These are phyloP conservation scores for Canavalia ensiformis DNA, from an alignment of 306 rosid species.

Conservation along the genomic window DNA sequence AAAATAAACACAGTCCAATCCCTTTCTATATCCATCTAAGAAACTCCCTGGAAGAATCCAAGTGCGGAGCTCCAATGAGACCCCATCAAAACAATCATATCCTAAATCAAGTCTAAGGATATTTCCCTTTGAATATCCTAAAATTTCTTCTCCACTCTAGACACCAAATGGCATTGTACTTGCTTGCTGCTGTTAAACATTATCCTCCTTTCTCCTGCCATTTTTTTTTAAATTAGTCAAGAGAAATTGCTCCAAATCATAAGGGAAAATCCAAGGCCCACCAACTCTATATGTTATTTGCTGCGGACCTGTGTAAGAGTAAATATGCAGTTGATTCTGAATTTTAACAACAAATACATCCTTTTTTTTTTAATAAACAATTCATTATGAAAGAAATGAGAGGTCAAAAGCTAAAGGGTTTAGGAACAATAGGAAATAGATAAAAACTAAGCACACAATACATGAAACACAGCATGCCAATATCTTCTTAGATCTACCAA, in stretches of 20 bases:
- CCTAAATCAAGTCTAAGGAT: not conserved
- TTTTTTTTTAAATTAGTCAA: constrained; percentile 9
- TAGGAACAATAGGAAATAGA: not conserved
- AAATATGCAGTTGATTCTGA: not conserved
- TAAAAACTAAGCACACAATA: not conserved
- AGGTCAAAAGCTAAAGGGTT: not conserved
- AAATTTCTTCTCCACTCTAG: constrained; percentile 11
- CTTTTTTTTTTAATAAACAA: not conserved
- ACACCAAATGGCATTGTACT: constrained; percentile 22
- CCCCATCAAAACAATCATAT: constrained; percentile 8
- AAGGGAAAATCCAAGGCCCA: not conserved
- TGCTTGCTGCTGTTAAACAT: not conserved
- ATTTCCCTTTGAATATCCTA: not conserved
- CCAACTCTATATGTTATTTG: constrained; percentile 15
- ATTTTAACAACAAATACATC: not conserved
- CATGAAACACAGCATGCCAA: not conserved
- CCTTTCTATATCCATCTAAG: constrained; percentile 6
- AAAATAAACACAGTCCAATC: not conserved
- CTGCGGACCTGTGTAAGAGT: constrained; percentile 24
- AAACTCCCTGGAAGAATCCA: constrained; percentile 3
- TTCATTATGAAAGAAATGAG: not conserved
- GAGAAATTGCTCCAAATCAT: constrained; percentile 2
- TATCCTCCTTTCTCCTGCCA: no score
- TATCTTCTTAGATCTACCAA: not conserved
- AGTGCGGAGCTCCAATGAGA: constrained; percentile 12